A percentile compares a stretch with the other conserved stretches of the same genome.
Evolutionary conservation across 805 yeast species (phyloP).

Genomic region (Schizosaccharomyces octosporus): DNA sequence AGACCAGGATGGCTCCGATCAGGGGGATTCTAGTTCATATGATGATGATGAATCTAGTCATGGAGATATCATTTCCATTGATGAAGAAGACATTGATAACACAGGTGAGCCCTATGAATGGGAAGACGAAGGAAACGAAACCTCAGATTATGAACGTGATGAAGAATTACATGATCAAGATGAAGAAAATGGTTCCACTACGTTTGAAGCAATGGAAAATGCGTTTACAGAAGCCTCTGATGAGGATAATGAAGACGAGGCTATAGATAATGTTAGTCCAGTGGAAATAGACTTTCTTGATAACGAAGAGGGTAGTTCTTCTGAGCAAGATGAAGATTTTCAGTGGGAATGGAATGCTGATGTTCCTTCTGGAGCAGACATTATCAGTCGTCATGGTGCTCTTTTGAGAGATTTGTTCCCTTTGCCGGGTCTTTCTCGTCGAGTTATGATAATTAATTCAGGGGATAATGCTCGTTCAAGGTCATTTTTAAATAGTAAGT

Average conservation of each 20-base stretch:
- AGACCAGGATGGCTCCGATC: slow-evolving; percentile 10
- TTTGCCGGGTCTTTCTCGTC: neutral
- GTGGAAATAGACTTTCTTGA: neutral
- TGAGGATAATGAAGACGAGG: slow-evolving; percentile 15
- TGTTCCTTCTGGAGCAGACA: neutral
- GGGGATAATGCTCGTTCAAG: neutral
- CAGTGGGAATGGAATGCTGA: neutral
- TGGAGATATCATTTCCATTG: slow-evolving; percentile 7
- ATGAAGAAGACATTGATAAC: slow-evolving; percentile 11
- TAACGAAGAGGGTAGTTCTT: neutral
- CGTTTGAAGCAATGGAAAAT: neutral
- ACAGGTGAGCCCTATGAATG: slow-evolving; percentile 11
- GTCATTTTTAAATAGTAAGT: neutral
- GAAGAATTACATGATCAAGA: slow-evolving; percentile 6
- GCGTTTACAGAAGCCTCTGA: neutral
- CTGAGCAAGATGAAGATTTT: neutral
- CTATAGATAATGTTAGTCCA: slow-evolving; percentile 11
- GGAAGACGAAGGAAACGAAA: slow-evolving; percentile 7
- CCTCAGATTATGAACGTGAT: slow-evolving; percentile 7
- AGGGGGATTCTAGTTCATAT: slow-evolving; percentile 9
- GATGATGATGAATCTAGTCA: slow-evolving; percentile 8
- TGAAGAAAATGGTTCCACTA: neutral
- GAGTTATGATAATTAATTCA: neutral
- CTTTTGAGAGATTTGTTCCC: neutral
- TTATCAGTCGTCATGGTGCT: neutral